phyloP scores from a whole-genome alignment of 768 basidiomycete genomes.

The Mycena polygramma region DNA sequence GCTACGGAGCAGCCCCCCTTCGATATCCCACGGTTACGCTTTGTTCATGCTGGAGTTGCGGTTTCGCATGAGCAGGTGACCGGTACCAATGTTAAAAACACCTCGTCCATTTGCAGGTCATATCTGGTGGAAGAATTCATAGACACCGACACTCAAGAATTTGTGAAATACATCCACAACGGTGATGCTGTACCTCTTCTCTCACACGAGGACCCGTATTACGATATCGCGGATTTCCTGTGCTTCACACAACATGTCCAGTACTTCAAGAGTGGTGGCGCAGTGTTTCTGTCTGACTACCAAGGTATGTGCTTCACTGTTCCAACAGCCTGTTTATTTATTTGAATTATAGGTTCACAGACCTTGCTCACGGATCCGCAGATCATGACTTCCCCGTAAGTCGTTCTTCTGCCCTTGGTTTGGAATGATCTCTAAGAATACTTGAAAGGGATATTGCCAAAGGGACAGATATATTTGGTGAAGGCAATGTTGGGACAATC shows the following conservation, averaged over 20 bases:
- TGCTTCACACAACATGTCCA: constrained; percentile 46
- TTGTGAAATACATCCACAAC: constrained; percentile 45
- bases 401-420: neutral
- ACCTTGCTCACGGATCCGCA: neutral
- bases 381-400: constrained; percentile 24
- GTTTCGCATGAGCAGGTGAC: constrained; percentile 5
- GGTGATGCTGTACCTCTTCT: constrained; percentile 32
- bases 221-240: constrained; percentile 37
- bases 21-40: constrained; percentile 9
- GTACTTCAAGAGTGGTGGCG: constrained; percentile 39
- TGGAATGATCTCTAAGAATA: neutral
- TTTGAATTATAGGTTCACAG: neutral
- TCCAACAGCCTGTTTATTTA: neutral
- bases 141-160: constrained; percentile 24
- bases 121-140: constrained; percentile 42
- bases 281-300: constrained; percentile 43
- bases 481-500: constrained; percentile 12
- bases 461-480: constrained; percentile 14
- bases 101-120: neutral
- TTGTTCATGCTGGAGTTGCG: constrained; percentile 24
- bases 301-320: constrained; percentile 39
- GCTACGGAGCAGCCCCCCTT: neutral
- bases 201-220: constrained; percentile 5
- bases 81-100: neutral
- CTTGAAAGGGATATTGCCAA: neutral